Evolutionary conservation across 305 asterid species (phyloP).

Genomic region (Solanum hybrid): DNA sequence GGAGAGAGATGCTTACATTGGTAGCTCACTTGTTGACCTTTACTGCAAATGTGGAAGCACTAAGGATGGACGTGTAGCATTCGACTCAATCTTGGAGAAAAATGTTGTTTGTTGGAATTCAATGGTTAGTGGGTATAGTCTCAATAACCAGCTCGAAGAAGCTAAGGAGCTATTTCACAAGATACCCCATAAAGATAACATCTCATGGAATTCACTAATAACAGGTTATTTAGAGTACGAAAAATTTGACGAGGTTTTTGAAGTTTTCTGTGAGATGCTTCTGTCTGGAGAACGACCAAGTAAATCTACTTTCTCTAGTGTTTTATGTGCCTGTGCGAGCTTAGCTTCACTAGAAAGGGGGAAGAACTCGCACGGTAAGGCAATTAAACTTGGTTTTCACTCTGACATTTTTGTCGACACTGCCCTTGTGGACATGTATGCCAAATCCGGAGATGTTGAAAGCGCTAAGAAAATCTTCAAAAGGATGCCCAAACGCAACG

Average conservation of each 20-base stretch:
- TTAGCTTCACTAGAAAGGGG: constrained; percentile 60
- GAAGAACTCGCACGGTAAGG: constrained; percentile 45
- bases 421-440: constrained; percentile 71
- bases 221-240: constrained; percentile 39
- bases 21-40: constrained; percentile 56
- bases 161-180: constrained; percentile 44
- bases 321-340: constrained; percentile 67
- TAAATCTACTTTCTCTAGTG: constrained; percentile 61
- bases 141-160: constrained; percentile 43
- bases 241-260: constrained; percentile 35
- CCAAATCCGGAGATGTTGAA: constrained; percentile 59
- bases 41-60: constrained; percentile 63
- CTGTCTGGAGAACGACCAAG: constrained; percentile 50
- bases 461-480: constrained; percentile 40
- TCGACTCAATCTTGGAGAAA: constrained; percentile 39
- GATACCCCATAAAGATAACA: constrained; percentile 41
- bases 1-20: constrained; percentile 36
- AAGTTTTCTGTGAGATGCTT: constrained; percentile 48
- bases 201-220: constrained; percentile 76
- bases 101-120: constrained; percentile 74
- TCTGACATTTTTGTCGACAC: constrained; percentile 55
- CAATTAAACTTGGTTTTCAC: constrained; percentile 50
- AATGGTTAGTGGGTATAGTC: constrained; percentile 59
- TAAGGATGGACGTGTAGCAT: constrained; percentile 36
- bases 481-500: constrained; percentile 41